Base-by-base conservation (phyloP, 495 filamentous ascomycete genomes). In the Hypomontagnella submonticulosa region DNA sequence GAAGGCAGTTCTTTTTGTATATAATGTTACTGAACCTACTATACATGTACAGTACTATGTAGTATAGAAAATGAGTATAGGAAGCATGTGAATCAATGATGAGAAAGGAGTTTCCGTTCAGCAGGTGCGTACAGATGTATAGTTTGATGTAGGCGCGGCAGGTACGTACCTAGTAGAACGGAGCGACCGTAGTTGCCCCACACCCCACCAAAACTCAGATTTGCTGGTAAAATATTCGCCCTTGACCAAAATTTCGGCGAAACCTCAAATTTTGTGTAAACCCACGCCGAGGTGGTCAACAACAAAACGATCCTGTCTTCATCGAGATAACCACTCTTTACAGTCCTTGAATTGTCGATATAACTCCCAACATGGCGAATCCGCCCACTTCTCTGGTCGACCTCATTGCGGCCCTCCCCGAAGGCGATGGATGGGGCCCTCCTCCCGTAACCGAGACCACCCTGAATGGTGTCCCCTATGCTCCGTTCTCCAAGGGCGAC, bases 401-500 rank as follows among this genome's bases (percentile, higher is more conserved):
- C 71, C 75, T 87, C 62, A 86, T 88, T 71, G 75, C 84, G 43
- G 77, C 84, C 30, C 75, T 88, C 18, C 85, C 84, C 23, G 82
- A 85, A 13, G 80, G 81, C 61, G 88, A 86, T 64, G 91, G 91
- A 69, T 99, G 95, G 95, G 95, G 95, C 33, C 95, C 95, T 55
- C 79, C 90, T 53, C 84, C 87, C 51, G 87, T 92, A 20, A 84
- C 78, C 61, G 92, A 97, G 70, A 95, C 92, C 54, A 94, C 89
- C 54, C 83, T 99, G 59, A 87, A 93, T 71, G 95, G 96, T 73
- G 93, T 98, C 32, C 95, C 95, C 3, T 99, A 97, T 68, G 94
- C 94, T 47, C 94, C 96, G 43, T 99, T 93, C 81, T 97, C 93
- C 61, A 99, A 99, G 82, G 92, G 92, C 69, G 95, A 99, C 83